phyloP scores from a whole-genome alignment of 225 moss, liverwort and hornwort species.

The Bryoerythrophyllum caledonicum region DNA sequence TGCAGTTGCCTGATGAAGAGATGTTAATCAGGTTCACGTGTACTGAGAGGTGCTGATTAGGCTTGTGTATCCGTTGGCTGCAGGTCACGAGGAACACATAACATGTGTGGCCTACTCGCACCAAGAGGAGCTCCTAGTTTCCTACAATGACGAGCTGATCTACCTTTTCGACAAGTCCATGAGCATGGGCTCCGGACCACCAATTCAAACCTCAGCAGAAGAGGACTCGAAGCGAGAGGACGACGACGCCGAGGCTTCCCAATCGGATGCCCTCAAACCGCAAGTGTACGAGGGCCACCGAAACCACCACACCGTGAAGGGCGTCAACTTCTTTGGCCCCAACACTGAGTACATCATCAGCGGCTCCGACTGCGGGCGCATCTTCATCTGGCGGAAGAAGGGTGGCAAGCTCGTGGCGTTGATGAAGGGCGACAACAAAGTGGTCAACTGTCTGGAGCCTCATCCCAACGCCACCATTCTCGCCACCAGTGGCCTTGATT shows the following conservation, averaged over 20 bases:
- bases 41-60: slow-evolving; percentile 7
- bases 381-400: slow-evolving; percentile 93
- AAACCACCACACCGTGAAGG: slow-evolving; percentile 84
- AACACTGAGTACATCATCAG: slow-evolving; percentile 90
- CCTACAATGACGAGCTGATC: slow-evolving; percentile 91
- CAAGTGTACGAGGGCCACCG: slow-evolving; percentile 86
- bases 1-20: no score
- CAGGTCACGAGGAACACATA: slow-evolving; percentile 64
- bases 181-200: slow-evolving; percentile 78
- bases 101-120: slow-evolving; percentile 87
- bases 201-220: slow-evolving; percentile 21
- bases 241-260: slow-evolving; percentile 36
- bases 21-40: neutral
- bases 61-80: slow-evolving; percentile 1
- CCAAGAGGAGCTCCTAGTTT: slow-evolving; percentile 89
- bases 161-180: slow-evolving; percentile 75
- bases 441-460: slow-evolving; percentile 92
- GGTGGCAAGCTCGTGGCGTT: slow-evolving; percentile 72
- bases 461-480: slow-evolving; percentile 76
- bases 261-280: slow-evolving; percentile 38
- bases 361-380: slow-evolving; percentile 89
- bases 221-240: slow-evolving; percentile 34
- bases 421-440: slow-evolving; percentile 70
- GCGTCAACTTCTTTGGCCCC: slow-evolving; percentile 90
- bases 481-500: slow-evolving; percentile 88